A percentile compares a stretch with the other conserved stretches of the same genome.
Conservation (phyloP, 306 rosid species). For the Citrullus mucosospermus region DNA sequence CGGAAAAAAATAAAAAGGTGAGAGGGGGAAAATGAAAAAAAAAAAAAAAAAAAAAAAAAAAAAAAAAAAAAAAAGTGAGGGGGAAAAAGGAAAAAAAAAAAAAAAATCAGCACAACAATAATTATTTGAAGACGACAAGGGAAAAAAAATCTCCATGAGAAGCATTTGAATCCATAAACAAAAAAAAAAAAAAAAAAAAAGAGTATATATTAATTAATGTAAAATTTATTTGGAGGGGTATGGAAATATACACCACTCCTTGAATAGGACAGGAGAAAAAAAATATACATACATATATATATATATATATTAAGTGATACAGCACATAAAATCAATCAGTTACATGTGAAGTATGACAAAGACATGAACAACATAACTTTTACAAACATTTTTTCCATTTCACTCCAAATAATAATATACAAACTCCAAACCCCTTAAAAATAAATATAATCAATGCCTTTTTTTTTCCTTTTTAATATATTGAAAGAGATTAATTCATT, state of each 20-base stretch:
- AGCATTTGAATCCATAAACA: neutral
- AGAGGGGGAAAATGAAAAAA: no score
- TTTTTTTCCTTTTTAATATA: no score
- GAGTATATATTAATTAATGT: neutral
- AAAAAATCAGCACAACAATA: neutral
- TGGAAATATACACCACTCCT: neutral
- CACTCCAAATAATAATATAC: neutral
- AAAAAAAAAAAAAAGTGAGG: no score
- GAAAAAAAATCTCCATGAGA: neutral
- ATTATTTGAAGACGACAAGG: neutral
- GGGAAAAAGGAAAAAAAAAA: no score
- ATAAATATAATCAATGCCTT: neutral
- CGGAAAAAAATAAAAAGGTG: no score
- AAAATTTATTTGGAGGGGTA: neutral
- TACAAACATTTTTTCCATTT: neutral
- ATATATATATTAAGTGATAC: neutral
- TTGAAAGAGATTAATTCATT: neutral
- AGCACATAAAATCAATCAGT: constrained; percentile 1
- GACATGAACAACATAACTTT: neutral
- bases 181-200: no score
- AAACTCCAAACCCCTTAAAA: neutral
- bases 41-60: no score
- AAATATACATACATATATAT: neutral
- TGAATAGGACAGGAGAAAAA: neutral
- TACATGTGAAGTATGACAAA: neutral